These are phyloP conservation scores for Setomelanomma holmii DNA, from an alignment of 2,329 filamentous ascomycete genomes.

Conservation along the genomic window DNA sequence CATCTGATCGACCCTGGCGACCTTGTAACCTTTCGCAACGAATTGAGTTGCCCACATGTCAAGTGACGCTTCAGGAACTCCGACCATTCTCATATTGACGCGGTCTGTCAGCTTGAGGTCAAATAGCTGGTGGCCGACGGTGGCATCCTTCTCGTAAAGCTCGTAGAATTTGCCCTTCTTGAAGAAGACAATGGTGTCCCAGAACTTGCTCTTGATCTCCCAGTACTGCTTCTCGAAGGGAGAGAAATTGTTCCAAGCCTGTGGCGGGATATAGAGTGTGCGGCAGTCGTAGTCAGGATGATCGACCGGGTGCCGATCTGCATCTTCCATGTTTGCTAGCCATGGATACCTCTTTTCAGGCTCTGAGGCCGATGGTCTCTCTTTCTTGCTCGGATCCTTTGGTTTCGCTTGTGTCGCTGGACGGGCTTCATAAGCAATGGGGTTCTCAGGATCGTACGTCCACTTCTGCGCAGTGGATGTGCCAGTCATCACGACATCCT, in stretches of 20 bases:
- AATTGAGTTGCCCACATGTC: conserved; percentile 98
- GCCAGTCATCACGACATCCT: conserved; percentile 62
- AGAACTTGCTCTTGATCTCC: conserved; percentile 98
- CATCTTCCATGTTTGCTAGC: conserved; percentile 85
- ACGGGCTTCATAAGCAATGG: conserved; percentile 59
- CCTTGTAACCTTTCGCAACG: conserved; percentile 96
- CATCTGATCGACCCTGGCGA: conserved; percentile 94
- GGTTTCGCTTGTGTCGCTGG: conserved; percentile 39
- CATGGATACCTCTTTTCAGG: conserved; percentile 88
- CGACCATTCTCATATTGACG: conserved; percentile 99
- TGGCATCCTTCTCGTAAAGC: conserved; percentile 96
- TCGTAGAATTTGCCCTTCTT: conserved; percentile 99
- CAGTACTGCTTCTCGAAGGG: conserved; percentile 98
- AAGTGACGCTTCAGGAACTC: conserved; percentile 93
- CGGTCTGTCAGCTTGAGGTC: conserved; percentile 97
- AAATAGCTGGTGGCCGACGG: conserved; percentile 93
- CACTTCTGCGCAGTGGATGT: conserved; percentile 83
- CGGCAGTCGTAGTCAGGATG: conserved; percentile 91
- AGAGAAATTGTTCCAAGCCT: conserved; percentile 82
- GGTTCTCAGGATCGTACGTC: conserved; percentile 72
- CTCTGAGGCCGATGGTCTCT: conserved; percentile 80
- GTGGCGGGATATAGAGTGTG: conserved; percentile 86
- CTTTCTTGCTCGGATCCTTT: conserved; percentile 47
- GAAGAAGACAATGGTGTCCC: conserved; percentile 98
- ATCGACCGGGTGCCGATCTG: conserved; percentile 77